Evolutionary conservation across 495 filamentous ascomycete genomes (phyloP), one percentile per base, ranked within the genome.

Genomic region (Podospora tetraspora): DNA sequence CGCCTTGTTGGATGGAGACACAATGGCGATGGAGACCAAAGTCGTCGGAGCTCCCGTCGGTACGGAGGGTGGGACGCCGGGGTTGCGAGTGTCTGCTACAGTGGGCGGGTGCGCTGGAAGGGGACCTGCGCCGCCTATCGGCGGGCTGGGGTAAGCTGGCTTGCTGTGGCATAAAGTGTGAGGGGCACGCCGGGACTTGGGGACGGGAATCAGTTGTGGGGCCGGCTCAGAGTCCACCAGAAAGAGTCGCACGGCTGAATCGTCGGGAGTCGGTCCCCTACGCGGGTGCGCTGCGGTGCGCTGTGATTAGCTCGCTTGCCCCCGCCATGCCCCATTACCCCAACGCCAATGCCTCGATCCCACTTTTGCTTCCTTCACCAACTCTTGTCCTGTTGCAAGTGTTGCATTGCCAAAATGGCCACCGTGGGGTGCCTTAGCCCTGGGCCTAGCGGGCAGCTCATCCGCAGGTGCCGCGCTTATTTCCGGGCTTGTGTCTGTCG

Each of bases 141-240:
- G 32, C 32, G 32, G 32, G 32, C 32, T 34, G 32, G 32, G 32
- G 32, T 34, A 34, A 34, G 32, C 32, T 34, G 32, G 29, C 32
- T 34, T 34, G 32, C 32, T 34, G 32, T 59, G 69, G 61, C 60
- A 27, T 34, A 63, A 56, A 25, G 65, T 57, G 59, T 69, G 74
- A 73, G 74, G 72, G 72, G 70, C 57, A 56, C 62, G 27, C 70
- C 76, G 76, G 76, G 76, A 78, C 74, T 75, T 77, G 66, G 68
- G 71, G 71, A 74, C 79, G 79, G 79, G 74, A 81, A 74, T 80
- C 67, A 72, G 72, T 43, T 66, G 79, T 77, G 79, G 80, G 79
- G 79, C 77, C 77, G 75, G n/a, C 32, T 61, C 69, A 71, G 70
- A 74, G 72, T 74, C 71, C 62, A 71, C 43, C 64, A 43, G 6